phyloP scores from a whole-genome alignment of 768 basidiomycete species.

The Russula vinacea region DNA sequence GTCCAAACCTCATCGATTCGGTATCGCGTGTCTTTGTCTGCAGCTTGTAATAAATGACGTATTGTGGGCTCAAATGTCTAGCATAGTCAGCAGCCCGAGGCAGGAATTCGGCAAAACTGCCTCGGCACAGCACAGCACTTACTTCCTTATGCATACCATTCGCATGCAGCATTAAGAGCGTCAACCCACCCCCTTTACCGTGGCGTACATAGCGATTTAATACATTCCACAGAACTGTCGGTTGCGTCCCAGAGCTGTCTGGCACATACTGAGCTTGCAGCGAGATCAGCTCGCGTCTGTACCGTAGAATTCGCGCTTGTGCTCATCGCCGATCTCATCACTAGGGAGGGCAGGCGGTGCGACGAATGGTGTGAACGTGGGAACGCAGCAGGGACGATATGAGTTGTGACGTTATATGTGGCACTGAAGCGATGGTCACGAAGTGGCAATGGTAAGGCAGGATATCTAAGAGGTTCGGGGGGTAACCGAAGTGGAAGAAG shows the following conservation, averaged over 20 bases:
- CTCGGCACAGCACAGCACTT: slow-evolving; percentile 28
- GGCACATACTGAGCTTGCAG: slow-evolving; percentile 27
- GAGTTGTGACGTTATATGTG: slow-evolving; percentile 47
- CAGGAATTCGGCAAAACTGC: not conserved
- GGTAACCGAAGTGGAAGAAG: slow-evolving; percentile 17
- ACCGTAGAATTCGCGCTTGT: slow-evolving; percentile 8
- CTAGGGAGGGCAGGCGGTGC: slow-evolving; percentile 40
- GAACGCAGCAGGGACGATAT: slow-evolving; percentile 54
- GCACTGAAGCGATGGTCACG: slow-evolving; percentile 12
- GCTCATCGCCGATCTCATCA: slow-evolving; percentile 41
- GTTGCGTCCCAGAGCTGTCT: slow-evolving; percentile 25
- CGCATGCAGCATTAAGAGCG: slow-evolving; percentile 76
- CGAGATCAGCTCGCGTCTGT: slow-evolving; percentile 11
- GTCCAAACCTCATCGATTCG: slow-evolving; percentile 73
- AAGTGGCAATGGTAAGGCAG: slow-evolving; percentile 38
- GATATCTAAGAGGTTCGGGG: slow-evolving; percentile 38
- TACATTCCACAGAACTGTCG: slow-evolving; percentile 59
- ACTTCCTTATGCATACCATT: slow-evolving; percentile 91
- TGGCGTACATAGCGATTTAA: slow-evolving; percentile 64
- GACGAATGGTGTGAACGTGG: slow-evolving; percentile 46
- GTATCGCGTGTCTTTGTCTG: slow-evolving; percentile 34
- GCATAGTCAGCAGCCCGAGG: not conserved
- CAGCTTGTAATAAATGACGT: slow-evolving; percentile 46
- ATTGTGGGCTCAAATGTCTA: slow-evolving; percentile 82
- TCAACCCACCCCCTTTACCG: slow-evolving; percentile 46